Percentiles rank a stretch among this genome's conserved stretches.
These are phyloP conservation scores for Ceratocystis huliohia DNA, from an alignment of 2,329 filamentous ascomycete genomes.

Conservation along the genomic window DNA sequence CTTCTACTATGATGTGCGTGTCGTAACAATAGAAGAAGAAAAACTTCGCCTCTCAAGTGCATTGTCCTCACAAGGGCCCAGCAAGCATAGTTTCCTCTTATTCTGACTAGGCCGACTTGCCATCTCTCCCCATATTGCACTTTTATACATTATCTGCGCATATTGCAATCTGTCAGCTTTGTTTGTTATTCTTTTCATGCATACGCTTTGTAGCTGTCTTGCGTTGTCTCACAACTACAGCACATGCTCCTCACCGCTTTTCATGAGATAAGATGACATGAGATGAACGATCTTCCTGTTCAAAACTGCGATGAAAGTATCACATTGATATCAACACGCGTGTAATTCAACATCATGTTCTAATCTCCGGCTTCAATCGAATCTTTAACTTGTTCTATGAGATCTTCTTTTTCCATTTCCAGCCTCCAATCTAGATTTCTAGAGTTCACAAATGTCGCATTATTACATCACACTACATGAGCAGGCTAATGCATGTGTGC, in stretches of 20 bases:
- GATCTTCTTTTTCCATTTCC: no score
- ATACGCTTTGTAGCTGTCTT: no score
- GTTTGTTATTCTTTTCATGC: not conserved
- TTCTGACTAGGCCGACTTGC: not conserved
- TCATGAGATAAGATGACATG: no score
- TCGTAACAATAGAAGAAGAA: not conserved
- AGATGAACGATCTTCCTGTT: no score
- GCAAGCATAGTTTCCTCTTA: not conserved
- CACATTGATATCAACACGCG: no score
- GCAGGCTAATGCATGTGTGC: not conserved
- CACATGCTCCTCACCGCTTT: no score
- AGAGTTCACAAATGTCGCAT: not conserved
- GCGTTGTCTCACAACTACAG: no score
- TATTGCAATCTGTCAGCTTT: not conserved
- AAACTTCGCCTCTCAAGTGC: not conserved
- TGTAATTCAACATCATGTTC: no score
- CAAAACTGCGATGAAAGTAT: no score
- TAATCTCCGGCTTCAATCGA: no score
- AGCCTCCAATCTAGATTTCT: no score
- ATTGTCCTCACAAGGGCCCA: not conserved
- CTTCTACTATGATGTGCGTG: not conserved
- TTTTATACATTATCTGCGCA: not conserved
- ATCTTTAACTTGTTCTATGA: no score
- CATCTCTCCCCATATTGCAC: not conserved
- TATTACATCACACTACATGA: not conserved